Conservation (phyloP, 78 protist genomes). For the Polysphondylium violaceum region DNA sequence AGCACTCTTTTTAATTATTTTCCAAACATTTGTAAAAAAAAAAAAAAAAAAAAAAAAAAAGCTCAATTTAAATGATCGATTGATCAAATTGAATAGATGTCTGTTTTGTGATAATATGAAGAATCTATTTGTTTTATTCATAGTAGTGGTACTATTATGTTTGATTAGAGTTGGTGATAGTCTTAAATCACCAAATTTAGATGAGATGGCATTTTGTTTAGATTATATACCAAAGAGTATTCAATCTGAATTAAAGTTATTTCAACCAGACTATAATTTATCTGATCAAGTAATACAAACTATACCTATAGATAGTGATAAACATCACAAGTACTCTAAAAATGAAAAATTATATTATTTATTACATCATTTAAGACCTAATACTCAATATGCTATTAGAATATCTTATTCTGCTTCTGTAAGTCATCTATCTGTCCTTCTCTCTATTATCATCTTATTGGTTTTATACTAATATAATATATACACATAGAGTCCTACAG, state of each 20-base stretch:
- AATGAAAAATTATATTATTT: conserved; percentile 8
- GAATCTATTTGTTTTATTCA: too few relatives aligned
- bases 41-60: too few relatives aligned
- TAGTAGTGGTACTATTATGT: too few relatives aligned
- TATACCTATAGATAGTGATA: not conserved
- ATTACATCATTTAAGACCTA: conserved; percentile 17
- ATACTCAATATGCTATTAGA: conserved; percentile 54
- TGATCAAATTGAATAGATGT: too few relatives aligned
- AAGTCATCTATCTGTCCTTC: not conserved
- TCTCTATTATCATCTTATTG: not conserved
- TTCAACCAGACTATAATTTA: conserved; percentile 19
- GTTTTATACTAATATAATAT: not conserved
- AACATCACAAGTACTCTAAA: not conserved
- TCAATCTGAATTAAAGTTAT: not conserved
- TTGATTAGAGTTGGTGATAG: too few relatives aligned
- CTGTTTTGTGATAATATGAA: too few relatives aligned
- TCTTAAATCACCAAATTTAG: not conserved
- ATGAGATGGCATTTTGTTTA: conserved; percentile 1
- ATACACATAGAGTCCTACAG: conserved; percentile 53
- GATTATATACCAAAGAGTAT: not conserved
- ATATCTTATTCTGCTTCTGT: conserved; percentile 55
- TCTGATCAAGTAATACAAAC: conserved; percentile 34
- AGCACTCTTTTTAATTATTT: too few relatives aligned
- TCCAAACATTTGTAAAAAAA: too few relatives aligned
- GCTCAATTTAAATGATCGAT: too few relatives aligned